phyloP scores from a whole-genome alignment of 306 rosid genomes.

The Psophocarpus tetragonolobus region DNA sequence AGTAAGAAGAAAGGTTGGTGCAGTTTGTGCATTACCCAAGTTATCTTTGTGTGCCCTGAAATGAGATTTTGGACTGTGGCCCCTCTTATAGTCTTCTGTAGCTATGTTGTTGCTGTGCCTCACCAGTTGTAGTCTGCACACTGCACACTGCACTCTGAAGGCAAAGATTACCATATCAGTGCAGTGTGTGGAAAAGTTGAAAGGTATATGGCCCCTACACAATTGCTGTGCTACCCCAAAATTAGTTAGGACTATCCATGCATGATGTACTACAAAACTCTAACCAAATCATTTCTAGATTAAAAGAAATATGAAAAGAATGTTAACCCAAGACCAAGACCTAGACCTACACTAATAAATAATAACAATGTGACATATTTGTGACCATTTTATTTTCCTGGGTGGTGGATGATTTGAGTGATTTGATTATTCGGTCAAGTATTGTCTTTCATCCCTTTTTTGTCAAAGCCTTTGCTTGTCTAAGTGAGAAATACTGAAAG shows the following conservation, averaged over 20 bases:
- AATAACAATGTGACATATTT: no score
- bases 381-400: not conserved
- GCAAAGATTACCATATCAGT: constrained; percentile 29
- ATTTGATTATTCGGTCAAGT: constrained; percentile 30
- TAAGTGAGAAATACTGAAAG: not conserved
- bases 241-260: constrained; percentile 8
- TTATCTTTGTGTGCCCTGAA: constrained; percentile 21
- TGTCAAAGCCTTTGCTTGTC: not conserved
- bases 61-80: constrained; percentile 16
- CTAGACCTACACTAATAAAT: no score
- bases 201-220: not conserved
- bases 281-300: not conserved
- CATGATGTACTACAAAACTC: not conserved
- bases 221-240: not conserved
- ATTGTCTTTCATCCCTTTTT: constrained; percentile 14
- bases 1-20: not conserved
- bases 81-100: not conserved
- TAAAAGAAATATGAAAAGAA: not conserved
- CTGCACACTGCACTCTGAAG: constrained; percentile 12
- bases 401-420: constrained; percentile 23
- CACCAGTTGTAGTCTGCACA: not conserved
- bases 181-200: not conserved
- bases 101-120: constrained; percentile 9
- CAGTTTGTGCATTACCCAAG: constrained; percentile 20
- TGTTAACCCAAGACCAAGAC: not conserved